phyloP scores from a whole-genome alignment of 305 asterid species.

The Fraxinus xanthoxyloides region DNA sequence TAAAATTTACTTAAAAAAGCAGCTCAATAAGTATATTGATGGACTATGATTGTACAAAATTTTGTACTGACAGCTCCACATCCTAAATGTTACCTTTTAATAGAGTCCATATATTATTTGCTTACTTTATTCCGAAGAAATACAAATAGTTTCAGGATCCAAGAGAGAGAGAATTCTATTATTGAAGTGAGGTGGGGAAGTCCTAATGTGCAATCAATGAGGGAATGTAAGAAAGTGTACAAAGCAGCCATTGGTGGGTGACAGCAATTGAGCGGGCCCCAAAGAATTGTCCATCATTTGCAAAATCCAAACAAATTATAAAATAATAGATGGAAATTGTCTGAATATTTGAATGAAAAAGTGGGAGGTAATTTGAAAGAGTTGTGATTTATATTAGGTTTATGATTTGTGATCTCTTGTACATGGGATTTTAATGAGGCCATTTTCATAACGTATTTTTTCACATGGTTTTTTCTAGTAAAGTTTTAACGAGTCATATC shows the following conservation, averaged over 20 bases:
- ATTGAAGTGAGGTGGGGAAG: conserved; percentile 45
- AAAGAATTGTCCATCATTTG: neutral
- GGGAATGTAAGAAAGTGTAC: conserved; percentile 28
- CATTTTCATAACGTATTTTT: too few species aligned
- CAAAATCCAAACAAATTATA: neutral
- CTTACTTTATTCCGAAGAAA: neutral
- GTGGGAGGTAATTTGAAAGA: neutral
- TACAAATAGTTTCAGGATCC: conserved; percentile 10
- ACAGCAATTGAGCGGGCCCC: conserved; percentile 51
- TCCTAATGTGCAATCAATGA: conserved; percentile 29
- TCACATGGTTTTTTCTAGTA: too few species aligned
- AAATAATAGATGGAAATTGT: neutral
- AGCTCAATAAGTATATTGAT: neutral
- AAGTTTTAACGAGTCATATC: too few species aligned
- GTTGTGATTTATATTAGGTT: neutral
- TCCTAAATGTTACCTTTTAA: conserved; percentile 12
- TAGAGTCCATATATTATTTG: neutral
- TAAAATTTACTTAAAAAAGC: neutral
- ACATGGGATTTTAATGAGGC: neutral
- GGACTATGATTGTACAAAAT: conserved; percentile 6
- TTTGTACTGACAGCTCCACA: neutral
- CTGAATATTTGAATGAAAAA: neutral
- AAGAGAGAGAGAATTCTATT: conserved; percentile 30
- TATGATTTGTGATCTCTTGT: neutral
- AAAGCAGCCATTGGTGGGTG: conserved; percentile 25